Evolutionary conservation across 2,329 filamentous ascomycete genomes (phyloP).

Genomic region (Alternaria ventricosa): DNA sequence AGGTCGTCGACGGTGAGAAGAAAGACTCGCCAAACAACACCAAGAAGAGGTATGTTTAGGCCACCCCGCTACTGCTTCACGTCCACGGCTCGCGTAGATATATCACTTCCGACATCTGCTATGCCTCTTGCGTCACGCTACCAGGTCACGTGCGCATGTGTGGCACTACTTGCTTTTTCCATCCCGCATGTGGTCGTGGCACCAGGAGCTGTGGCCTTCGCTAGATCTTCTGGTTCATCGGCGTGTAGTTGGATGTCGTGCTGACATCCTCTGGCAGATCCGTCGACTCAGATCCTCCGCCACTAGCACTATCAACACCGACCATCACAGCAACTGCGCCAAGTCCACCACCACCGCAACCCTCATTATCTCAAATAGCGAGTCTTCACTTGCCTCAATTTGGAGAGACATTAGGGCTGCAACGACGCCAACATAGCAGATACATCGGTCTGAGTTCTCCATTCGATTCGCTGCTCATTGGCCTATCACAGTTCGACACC

Average conservation of each 20-base stretch:
- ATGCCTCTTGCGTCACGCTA: conserved; percentile 11
- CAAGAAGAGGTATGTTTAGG: conserved; percentile 71
- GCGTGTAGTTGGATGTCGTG: conserved; percentile 11
- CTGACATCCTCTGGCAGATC: conserved; percentile 43
- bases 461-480: conserved; percentile 83
- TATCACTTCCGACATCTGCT: conserved; percentile 2
- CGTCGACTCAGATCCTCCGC: conserved; percentile 49
- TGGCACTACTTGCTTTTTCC: conserved; percentile 7
- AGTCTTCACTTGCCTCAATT: conserved; percentile 46
- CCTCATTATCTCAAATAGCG: conserved; percentile 36
- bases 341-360: conserved; percentile 43
- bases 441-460: conserved; percentile 85
- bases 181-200: background rate
- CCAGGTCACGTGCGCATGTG: conserved; percentile 33
- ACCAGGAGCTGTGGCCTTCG: background rate
- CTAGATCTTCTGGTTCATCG: background rate
- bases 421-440: conserved; percentile 79
- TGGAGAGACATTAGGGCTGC: conserved; percentile 69
- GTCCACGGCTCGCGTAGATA: conserved; percentile 12
- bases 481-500: conserved; percentile 78
- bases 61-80: conserved; percentile 23
- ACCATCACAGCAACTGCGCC: conserved; percentile 50
- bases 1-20: conserved; percentile 69
- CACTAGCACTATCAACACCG: conserved; percentile 48
- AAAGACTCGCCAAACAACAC: conserved; percentile 62